Conservation (phyloP, 805 yeast species). For the Saturnispora diversa region DNA sequence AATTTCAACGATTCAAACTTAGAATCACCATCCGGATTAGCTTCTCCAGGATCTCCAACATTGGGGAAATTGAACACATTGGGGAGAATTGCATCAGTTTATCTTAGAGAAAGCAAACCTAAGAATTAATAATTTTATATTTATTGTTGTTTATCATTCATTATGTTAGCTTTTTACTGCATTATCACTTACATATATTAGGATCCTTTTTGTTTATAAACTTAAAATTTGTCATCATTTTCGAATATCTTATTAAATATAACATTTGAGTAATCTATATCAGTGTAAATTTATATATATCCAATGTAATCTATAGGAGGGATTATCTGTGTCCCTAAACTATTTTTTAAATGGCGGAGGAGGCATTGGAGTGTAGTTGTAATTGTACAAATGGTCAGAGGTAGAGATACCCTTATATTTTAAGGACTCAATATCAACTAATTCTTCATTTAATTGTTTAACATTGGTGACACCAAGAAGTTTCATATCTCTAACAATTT, state of each 20-base stretch:
- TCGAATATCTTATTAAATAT: too few species aligned
- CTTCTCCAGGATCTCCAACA: conserved; percentile 1
- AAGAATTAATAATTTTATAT: not conserved
- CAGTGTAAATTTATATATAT: too few species aligned
- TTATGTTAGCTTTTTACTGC: not conserved
- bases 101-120: conserved; percentile 2
- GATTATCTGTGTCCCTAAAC: not conserved
- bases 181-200: too few species aligned
- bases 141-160: not conserved
- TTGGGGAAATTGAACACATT: conserved; percentile 1
- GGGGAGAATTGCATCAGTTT: conserved; percentile 10
- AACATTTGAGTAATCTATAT: not conserved
- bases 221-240: too few species aligned
- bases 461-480: conserved; percentile 49
- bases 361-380: conserved; percentile 30
- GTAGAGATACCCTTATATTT: conserved; percentile 51
- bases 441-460: conserved; percentile 34
- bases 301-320: not conserved
- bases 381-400: conserved; percentile 52
- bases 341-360: conserved; percentile 15
- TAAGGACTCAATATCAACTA: conserved; percentile 28
- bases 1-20: not conserved
- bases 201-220: too few species aligned
- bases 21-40: not conserved
- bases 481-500: conserved; percentile 51